Percentiles rank a stretch among this genome's conserved stretches.
These are phyloP conservation scores for Pseudonitzschia delicatissima DNA, from an alignment of 108 stramenopile species.

Conservation along the genomic window DNA sequence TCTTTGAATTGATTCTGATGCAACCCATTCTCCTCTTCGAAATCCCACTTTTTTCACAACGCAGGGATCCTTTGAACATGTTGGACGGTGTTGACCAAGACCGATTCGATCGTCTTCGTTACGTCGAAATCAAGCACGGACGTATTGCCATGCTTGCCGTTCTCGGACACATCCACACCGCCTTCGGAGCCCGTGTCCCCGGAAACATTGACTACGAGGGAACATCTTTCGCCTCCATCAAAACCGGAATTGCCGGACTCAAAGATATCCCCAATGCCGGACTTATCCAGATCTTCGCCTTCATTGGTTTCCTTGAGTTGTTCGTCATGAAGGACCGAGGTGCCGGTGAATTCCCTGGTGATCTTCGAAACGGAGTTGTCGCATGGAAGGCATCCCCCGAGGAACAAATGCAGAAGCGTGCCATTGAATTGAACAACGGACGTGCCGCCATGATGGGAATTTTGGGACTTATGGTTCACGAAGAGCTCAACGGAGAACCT, in stretches of 20 bases:
- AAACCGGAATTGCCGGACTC: conserved; percentile 58
- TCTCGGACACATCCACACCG: conserved; percentile 76
- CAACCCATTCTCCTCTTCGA: no score
- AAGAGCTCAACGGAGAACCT: conserved; percentile 59
- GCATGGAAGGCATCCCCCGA: conserved; percentile 64
- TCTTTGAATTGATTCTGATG: no score
- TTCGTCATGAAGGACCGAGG: conserved; percentile 71
- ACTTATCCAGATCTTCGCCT: conserved; percentile 54
- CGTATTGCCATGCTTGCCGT: conserved; percentile 89
- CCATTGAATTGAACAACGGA: conserved; percentile 91
- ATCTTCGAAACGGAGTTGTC: conserved; percentile 80
- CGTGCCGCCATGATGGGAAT: conserved; percentile 92
- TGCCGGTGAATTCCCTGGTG: conserved; percentile 71
- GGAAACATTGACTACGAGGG: conserved; percentile 62
- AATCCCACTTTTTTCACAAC: no score
- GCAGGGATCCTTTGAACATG: conserved; percentile 38
- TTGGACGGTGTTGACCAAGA: conserved; percentile 30
- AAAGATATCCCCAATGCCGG: conserved; percentile 54
- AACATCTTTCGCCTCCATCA: conserved; percentile 56
- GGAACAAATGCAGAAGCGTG: conserved; percentile 67
- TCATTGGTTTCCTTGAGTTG: conserved; percentile 69
- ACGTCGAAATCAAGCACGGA: conserved; percentile 94
- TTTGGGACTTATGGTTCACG: conserved; percentile 87
- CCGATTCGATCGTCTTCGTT: conserved; percentile 77
- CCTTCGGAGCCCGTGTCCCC: conserved; percentile 60